A percentile compares a stretch with the other conserved stretches of the same genome.
These are phyloP conservation scores for Eucalyptus camaldulensis DNA, from an alignment of 345 rosid species.

Conservation along the genomic window DNA sequence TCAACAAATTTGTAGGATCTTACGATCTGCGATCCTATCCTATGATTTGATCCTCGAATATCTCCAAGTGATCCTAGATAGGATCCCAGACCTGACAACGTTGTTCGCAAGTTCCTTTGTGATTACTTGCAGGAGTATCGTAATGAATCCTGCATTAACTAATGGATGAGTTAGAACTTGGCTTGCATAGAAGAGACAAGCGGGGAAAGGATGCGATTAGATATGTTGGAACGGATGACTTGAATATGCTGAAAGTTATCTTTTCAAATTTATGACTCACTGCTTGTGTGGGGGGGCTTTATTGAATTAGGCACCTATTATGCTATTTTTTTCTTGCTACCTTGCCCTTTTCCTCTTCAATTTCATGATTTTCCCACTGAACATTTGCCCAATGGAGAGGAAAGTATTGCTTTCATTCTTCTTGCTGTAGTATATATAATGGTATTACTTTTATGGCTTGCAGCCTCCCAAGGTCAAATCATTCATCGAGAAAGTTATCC, in stretches of 20 bases:
- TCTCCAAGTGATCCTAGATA: neutral
- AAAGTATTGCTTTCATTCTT: neutral
- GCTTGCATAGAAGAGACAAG: neutral
- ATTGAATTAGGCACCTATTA: neutral
- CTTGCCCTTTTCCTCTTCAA: neutral
- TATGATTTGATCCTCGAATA: neutral
- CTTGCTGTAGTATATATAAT: neutral
- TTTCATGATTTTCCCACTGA: neutral
- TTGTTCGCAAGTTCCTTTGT: neutral
- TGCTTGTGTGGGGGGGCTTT: neutral
- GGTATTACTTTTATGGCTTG: neutral
- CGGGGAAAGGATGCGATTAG: neutral
- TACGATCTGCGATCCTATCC: neutral
- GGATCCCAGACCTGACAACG: neutral
- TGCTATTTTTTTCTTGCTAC: neutral
- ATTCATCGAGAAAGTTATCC: constrained; percentile 88
- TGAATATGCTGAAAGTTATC: neutral
- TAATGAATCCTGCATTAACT: neutral
- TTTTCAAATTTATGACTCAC: neutral
- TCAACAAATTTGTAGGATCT: neutral
- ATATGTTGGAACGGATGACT: neutral
- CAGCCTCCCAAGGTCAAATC: constrained; percentile 91
- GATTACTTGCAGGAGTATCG: neutral
- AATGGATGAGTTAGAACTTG: neutral
- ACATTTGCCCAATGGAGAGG: neutral